Evolutionary conservation across 805 yeast species (phyloP).

Genomic region (Saccharomyces jurei): DNA sequence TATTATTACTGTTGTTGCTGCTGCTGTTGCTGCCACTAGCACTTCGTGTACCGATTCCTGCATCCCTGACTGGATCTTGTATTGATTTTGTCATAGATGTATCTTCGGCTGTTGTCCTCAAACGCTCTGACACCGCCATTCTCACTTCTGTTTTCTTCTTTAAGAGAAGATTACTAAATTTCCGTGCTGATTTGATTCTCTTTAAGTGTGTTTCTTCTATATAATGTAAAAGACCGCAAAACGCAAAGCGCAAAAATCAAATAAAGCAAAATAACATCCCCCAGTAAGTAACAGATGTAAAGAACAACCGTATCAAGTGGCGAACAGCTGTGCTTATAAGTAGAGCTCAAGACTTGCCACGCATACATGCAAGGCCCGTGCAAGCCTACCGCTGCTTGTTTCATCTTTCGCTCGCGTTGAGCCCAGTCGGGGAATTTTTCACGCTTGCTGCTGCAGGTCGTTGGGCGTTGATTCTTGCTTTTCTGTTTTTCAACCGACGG

Average conservation of each 20-base stretch:
- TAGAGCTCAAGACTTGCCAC: background rate
- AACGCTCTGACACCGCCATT: background rate
- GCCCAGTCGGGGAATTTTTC: background rate
- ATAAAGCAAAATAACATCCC: background rate
- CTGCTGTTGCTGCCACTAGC: constrained; percentile 4
- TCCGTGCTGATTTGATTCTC: background rate
- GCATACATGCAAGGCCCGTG: background rate
- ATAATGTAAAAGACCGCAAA: background rate
- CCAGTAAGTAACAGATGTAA: background rate
- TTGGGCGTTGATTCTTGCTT: background rate
- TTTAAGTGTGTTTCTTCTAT: background rate
- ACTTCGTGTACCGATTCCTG: constrained; percentile 3
- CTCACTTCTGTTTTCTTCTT: background rate
- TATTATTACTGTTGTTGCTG: background rate
- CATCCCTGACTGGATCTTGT: background rate
- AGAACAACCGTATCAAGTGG: background rate
- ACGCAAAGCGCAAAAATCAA: background rate
- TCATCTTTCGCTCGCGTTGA: background rate
- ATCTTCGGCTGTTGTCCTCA: background rate
- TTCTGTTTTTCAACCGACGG: background rate
- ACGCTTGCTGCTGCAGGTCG: background rate
- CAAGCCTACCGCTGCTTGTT: background rate
- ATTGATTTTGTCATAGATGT: background rate
- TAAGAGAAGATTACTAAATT: no score
- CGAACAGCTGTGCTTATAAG: background rate